Conservation (phyloP, 140 eudicot species). For the Stevia rebaudiana region DNA sequence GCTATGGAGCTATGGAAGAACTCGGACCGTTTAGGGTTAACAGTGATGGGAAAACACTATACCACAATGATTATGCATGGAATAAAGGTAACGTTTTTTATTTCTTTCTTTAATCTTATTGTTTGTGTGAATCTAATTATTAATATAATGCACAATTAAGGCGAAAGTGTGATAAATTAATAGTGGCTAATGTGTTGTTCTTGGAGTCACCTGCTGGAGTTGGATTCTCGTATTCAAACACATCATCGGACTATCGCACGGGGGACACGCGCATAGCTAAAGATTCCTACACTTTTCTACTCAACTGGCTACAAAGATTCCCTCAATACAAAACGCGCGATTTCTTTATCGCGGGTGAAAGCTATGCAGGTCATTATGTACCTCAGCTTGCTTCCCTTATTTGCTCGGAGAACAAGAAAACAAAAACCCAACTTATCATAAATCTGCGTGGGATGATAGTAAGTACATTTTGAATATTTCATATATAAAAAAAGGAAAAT, state of each 20-base stretch:
- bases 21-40: slow-evolving; percentile 63
- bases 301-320: slow-evolving; percentile 62
- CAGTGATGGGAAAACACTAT: slow-evolving; percentile 54
- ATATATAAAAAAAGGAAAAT: too few species aligned
- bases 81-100: slow-evolving; percentile 37
- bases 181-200: slow-evolving; percentile 65
- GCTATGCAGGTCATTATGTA: slow-evolving; percentile 67
- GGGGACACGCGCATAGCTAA: slow-evolving; percentile 54
- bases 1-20: slow-evolving; percentile 57
- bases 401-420: slow-evolving; percentile 32
- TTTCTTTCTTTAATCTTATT: neutral
- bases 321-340: slow-evolving; percentile 52
- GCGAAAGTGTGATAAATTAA: neutral
- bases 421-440: slow-evolving; percentile 35
- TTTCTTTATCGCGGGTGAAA: slow-evolving; percentile 57
- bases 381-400: slow-evolving; percentile 63
- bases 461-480: slow-evolving; percentile 26
- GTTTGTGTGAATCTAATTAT: neutral
- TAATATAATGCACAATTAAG: neutral
- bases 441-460: slow-evolving; percentile 53
- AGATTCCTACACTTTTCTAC: slow-evolving; percentile 51
- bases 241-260: slow-evolving; percentile 34
- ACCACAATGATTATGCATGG: slow-evolving; percentile 49
- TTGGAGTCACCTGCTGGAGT: slow-evolving; percentile 82
- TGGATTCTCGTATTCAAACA: slow-evolving; percentile 67